A percentile compares a stretch with the other conserved stretches of the same genome.
These are phyloP conservation scores for Picochlorum sp. DNA, from an alignment of 139 green algal species.

Conservation along the genomic window DNA sequence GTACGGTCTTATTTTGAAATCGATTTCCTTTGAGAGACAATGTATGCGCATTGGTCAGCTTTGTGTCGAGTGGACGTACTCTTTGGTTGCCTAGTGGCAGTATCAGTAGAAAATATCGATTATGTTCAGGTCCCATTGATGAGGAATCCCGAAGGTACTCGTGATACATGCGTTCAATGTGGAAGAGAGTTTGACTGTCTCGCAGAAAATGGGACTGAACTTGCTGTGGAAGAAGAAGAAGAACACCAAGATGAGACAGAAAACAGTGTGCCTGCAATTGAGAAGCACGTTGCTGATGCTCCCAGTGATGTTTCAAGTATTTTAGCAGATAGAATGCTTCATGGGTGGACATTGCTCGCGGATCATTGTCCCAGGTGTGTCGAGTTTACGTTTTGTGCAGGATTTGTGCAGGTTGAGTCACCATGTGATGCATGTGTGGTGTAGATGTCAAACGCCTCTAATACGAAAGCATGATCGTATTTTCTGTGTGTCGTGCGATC, in stretches of 20 bases:
- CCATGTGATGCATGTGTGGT: no score
- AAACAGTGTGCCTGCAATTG: background rate
- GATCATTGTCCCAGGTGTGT: slow-evolving; percentile 27
- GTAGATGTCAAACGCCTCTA: no score
- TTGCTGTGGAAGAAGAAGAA: slow-evolving; percentile 4
- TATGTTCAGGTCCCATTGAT: slow-evolving; percentile 27
- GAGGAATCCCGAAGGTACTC: slow-evolving; percentile 8
- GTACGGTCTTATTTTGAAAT: background rate
- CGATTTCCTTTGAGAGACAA: no score
- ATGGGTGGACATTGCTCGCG: slow-evolving; percentile 27
- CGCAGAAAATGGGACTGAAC: background rate
- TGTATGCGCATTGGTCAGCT: no score
- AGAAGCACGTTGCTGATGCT: background rate
- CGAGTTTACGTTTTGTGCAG: background rate
- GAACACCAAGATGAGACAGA: background rate
- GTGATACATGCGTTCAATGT: slow-evolving; percentile 25
- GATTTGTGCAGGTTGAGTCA: background rate
- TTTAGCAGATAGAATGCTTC: slow-evolving; percentile 33
- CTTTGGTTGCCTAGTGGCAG: no score
- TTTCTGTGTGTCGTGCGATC: no score
- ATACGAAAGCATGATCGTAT: no score
- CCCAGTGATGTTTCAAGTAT: slow-evolving; percentile 1
- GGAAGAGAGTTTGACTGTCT: background rate
- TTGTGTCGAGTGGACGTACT: no score
- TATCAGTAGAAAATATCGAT: no score